These are phyloP conservation scores for Oryza australiensis DNA, from an alignment of 176 grass and related monocot species.

Conservation along the genomic window DNA sequence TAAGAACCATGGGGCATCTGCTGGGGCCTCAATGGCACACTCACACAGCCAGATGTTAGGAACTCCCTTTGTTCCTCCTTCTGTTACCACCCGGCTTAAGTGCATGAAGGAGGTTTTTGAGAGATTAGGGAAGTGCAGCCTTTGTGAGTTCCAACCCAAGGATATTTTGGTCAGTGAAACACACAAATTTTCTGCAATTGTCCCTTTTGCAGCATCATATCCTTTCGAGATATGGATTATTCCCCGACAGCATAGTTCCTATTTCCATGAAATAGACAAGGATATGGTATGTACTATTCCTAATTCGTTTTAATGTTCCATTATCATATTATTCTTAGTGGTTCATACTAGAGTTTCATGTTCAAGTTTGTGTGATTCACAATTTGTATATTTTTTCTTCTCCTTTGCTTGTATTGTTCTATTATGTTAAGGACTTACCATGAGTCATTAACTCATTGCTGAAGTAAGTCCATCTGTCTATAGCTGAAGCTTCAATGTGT, in stretches of 20 bases:
- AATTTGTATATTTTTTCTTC: not conserved
- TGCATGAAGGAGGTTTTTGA: conserved; percentile 74
- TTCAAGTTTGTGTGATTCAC: not conserved
- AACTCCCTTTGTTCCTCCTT: conserved; percentile 80
- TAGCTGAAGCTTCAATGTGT: not conserved
- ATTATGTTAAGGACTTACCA: not conserved
- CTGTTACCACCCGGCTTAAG: conserved; percentile 61
- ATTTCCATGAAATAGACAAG: conserved; percentile 85
- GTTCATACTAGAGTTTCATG: not conserved
- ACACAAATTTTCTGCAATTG: conserved; percentile 65
- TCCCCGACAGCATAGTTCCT: conserved; percentile 60
- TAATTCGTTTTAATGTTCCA: conserved; percentile 1
- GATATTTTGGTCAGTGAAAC: conserved; percentile 68
- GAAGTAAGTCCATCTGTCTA: not conserved
- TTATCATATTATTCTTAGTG: not conserved
- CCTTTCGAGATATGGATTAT: conserved; percentile 96
- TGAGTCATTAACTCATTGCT: not conserved
- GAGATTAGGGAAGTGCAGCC: conserved; percentile 61
- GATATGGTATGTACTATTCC: conserved; percentile 50
- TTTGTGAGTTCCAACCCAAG: conserved; percentile 60
- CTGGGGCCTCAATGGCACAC: conserved; percentile 94
- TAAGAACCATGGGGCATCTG: conserved; percentile 90
- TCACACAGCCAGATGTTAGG: conserved; percentile 97
- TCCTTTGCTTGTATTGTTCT: conserved; percentile 1
- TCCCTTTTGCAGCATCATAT: conserved; percentile 91